Conservation (phyloP, 1,284 basidiomycete genomes). For the Ganoderma boninense region DNA sequence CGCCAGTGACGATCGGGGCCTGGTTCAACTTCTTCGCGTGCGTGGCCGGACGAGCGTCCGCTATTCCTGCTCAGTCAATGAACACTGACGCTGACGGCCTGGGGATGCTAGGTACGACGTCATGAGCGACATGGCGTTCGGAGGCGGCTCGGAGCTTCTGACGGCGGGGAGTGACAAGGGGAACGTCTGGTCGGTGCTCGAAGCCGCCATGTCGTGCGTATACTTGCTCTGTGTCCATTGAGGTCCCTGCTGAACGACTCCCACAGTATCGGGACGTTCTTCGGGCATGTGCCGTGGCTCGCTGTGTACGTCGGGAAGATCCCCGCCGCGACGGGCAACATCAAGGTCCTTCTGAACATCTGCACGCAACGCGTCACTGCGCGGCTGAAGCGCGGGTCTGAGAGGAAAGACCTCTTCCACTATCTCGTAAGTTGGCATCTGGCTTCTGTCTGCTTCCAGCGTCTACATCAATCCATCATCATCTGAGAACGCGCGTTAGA, state of each 20-base stretch:
- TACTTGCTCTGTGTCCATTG: too few species aligned
- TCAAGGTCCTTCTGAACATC: neutral
- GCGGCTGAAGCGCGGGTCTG: neutral
- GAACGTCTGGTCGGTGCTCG: neutral
- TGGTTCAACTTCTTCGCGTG: neutral
- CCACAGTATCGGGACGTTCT: neutral
- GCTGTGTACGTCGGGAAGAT: neutral
- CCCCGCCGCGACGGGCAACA: neutral
- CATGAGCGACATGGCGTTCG: constrained; percentile 6
- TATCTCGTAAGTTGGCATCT: neutral
- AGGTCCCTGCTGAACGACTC: too few species aligned
- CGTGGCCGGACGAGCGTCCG: neutral
- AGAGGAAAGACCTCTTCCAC: neutral
- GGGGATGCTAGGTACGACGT: neutral
- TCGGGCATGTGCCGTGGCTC: neutral
- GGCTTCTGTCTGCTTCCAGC: too few species aligned
- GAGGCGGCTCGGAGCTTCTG: neutral
- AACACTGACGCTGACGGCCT: too few species aligned
- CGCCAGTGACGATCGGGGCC: neutral
- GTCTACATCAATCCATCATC: too few species aligned
- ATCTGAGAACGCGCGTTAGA: constrained; percentile 17
- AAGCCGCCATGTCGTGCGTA: too few species aligned
- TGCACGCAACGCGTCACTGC: neutral
- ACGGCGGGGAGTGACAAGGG: neutral
- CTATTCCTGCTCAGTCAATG: neutral